A percentile compares a stretch with the other conserved stretches of the same genome.
phyloP scores from a whole-genome alignment of 345 rosid genomes.

The Limnanthes douglasii region DNA sequence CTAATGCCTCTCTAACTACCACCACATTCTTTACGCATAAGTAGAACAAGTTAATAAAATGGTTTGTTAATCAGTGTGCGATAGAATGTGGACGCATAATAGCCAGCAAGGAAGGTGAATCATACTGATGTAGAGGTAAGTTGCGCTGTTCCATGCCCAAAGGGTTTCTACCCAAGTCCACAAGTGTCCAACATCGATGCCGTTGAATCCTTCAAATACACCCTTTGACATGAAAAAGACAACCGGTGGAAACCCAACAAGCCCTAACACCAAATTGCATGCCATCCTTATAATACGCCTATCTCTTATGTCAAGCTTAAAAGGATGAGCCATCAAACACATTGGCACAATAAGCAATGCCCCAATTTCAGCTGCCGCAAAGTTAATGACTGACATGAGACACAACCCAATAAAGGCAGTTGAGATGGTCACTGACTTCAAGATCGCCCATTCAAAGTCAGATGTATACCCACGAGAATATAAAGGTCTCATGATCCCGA shows the following conservation, averaged over 20 bases:
- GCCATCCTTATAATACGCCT: constrained; percentile 24
- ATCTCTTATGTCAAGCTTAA: constrained; percentile 34
- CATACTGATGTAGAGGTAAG: constrained; percentile 76
- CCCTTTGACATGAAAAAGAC: constrained; percentile 35
- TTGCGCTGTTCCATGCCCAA: constrained; percentile 93
- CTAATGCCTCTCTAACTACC: too few relatives aligned
- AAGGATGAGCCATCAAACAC: constrained; percentile 62
- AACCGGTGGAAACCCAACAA: constrained; percentile 49
- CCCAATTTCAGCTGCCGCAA: constrained; percentile 84
- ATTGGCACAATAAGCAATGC: constrained; percentile 66
- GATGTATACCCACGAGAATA: constrained; percentile 27
- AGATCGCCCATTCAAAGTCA: constrained; percentile 37
- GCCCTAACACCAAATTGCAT: constrained; percentile 33
- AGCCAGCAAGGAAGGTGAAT: constrained; percentile 74
- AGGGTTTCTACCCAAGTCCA: constrained; percentile 84
- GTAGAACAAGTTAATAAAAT: too few relatives aligned
- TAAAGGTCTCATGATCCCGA: constrained; percentile 25
- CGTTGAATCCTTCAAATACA: constrained; percentile 24
- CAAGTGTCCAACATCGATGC: constrained; percentile 39
- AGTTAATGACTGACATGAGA: constrained; percentile 88
- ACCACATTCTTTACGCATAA: too few relatives aligned
- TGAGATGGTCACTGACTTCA: constrained; percentile 80
- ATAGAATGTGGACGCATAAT: constrained; percentile 34
- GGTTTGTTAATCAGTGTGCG: constrained; percentile 22
- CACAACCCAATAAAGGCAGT: constrained; percentile 62